phyloP scores from a whole-genome alignment of 495 filamentous ascomycete genomes.

The Coniosporium apollinis region DNA sequence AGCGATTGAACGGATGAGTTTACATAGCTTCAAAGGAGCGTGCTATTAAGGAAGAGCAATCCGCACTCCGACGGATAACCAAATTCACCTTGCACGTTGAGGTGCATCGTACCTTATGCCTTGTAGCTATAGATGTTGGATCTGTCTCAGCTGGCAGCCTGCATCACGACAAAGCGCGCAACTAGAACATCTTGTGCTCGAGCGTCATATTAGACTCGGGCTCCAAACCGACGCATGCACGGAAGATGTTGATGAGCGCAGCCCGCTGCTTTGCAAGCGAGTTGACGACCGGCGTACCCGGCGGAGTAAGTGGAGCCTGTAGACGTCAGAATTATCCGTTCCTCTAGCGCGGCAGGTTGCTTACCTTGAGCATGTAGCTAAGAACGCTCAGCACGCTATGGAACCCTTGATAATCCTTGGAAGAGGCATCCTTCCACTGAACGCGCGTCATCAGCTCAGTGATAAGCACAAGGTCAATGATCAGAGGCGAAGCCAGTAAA shows the following conservation, averaged over 20 bases:
- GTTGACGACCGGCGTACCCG: conserved; percentile 93
- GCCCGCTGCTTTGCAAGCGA: conserved; percentile 89
- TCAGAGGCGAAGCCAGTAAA: conserved; percentile 87
- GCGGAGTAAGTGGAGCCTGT: conserved; percentile 75
- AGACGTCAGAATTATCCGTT: conserved; percentile 4
- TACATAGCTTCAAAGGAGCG: no score
- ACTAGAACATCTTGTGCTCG: conserved; percentile 90
- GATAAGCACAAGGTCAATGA: conserved; percentile 86
- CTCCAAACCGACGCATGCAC: conserved; percentile 91
- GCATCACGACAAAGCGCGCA: no score
- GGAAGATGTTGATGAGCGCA: conserved; percentile 96
- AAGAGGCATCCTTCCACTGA: conserved; percentile 53
- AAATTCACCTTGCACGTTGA: no score
- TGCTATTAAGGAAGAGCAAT: no score
- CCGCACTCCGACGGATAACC: no score
- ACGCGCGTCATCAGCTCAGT: conserved; percentile 98
- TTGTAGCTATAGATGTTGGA: no score
- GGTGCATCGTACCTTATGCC: no score
- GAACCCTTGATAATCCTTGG: conserved; percentile 63
- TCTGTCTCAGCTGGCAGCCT: no score
- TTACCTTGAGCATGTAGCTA: conserved; percentile 94
- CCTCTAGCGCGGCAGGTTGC: no score
- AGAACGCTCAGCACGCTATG: conserved; percentile 95
- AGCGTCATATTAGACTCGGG: conserved; percentile 99
- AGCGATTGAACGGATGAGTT: no score